These are phyloP conservation scores for Gleditsia sinensis DNA, from an alignment of 306 rosid species.

Conservation along the genomic window DNA sequence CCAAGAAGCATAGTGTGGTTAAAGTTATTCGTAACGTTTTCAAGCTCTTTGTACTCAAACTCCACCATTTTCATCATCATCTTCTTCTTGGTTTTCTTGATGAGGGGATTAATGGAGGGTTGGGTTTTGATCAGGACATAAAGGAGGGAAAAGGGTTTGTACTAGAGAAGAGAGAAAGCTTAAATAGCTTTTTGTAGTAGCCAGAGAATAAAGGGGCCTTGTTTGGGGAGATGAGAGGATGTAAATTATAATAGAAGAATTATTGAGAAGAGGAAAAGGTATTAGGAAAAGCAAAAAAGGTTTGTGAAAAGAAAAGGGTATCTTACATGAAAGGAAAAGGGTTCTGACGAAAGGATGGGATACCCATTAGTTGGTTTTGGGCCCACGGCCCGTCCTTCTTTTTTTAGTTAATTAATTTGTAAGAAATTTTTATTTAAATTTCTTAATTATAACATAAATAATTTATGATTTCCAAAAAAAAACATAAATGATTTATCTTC, in stretches of 20 bases:
- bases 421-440: too few relatives aligned
- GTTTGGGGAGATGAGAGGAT: slow-evolving; percentile 29
- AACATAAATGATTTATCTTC: too few relatives aligned
- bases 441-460: too few relatives aligned
- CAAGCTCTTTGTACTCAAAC: slow-evolving; percentile 50
- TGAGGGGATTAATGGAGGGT: neutral
- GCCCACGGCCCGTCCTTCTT: too few relatives aligned
- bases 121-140: neutral
- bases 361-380: too few relatives aligned
- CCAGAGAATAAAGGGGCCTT: slow-evolving; percentile 52
- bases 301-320: slow-evolving; percentile 11
- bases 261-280: slow-evolving; percentile 44
- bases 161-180: slow-evolving; percentile 6
- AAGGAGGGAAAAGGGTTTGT: neutral
- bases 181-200: slow-evolving; percentile 37
- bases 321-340: too few relatives aligned
- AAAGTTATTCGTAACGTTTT: slow-evolving; percentile 51
- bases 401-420: too few relatives aligned
- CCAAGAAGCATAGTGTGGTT: slow-evolving; percentile 45
- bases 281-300: slow-evolving; percentile 20
- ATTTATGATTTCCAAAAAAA: too few relatives aligned
- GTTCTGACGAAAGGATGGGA: too few relatives aligned
- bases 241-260: neutral
- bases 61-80: slow-evolving; percentile 23
- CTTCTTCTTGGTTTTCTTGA: slow-evolving; percentile 15